phyloP scores from a whole-genome alignment of 1,139 yeast genomes.

The Meyerozyma elateridarum region DNA sequence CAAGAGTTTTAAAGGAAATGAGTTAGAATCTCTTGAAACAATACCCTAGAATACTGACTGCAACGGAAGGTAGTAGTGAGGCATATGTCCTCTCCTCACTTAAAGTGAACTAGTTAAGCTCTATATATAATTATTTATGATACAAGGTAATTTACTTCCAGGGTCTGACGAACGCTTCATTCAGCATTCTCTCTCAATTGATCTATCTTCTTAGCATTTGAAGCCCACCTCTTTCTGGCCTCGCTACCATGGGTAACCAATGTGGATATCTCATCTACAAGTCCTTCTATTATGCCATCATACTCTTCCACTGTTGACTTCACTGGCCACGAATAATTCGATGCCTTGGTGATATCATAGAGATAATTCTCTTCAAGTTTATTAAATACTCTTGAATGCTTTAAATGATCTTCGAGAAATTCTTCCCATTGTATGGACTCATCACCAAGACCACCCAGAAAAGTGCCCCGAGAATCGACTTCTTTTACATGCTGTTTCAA shows the following conservation, averaged over 20 bases:
- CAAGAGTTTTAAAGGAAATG: too few relatives aligned
- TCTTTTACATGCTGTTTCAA: too few relatives aligned
- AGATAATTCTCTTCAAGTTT: constrained; percentile 20
- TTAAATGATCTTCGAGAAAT: constrained; percentile 22
- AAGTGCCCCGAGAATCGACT: constrained; percentile 10
- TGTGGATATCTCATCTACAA: constrained; percentile 23
- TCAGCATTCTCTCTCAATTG: not conserved
- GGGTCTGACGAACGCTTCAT: too few relatives aligned
- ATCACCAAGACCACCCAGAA: constrained; percentile 6
- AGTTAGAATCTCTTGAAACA: too few relatives aligned
- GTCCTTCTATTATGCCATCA: constrained; percentile 26
- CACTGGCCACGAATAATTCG: constrained; percentile 10
- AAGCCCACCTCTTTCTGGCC: constrained; percentile 32
- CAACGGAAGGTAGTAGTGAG: too few relatives aligned
- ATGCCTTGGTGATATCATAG: constrained; percentile 18
- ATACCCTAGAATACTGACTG: too few relatives aligned
- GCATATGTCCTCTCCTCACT: too few relatives aligned
- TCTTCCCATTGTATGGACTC: constrained; percentile 10
- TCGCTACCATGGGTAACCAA: constrained; percentile 27
- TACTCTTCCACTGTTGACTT: constrained; percentile 25
- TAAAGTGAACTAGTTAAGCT: too few relatives aligned
- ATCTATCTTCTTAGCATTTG: constrained; percentile 30
- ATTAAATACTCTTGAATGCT: constrained; percentile 20
- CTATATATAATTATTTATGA: too few relatives aligned
- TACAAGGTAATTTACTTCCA: too few relatives aligned